A percentile compares a stretch with the other conserved stretches of the same genome.
These are phyloP conservation scores for Thielaviopsis musarum DNA, from an alignment of 2,329 filamentous ascomycete species.

Conservation along the genomic window DNA sequence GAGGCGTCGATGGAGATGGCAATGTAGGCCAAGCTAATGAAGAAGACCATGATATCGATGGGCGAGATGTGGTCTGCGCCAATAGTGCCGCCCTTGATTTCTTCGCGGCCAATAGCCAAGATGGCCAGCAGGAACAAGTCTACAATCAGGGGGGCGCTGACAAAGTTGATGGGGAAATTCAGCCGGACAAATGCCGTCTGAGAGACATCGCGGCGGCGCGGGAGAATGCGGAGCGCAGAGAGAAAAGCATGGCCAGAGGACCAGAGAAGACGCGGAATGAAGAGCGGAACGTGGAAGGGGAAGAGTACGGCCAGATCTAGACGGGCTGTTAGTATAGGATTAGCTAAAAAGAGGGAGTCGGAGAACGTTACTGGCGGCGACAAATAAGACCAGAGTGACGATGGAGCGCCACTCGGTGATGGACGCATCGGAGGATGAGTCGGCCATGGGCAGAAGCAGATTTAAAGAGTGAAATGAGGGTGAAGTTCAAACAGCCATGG, in stretches of 20 bases:
- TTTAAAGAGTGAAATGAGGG: not conserved
- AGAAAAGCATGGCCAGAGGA: slow-evolving; percentile 25
- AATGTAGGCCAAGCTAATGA: slow-evolving; percentile 58
- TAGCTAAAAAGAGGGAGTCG: not conserved
- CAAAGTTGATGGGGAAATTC: slow-evolving; percentile 48
- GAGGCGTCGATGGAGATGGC: slow-evolving; percentile 65
- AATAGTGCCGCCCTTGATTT: slow-evolving; percentile 52
- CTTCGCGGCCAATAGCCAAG: slow-evolving; percentile 44
- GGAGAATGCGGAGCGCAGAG: slow-evolving; percentile 31
- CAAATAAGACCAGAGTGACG: slow-evolving; percentile 50
- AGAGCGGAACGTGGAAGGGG: slow-evolving; percentile 48
- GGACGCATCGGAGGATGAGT: not conserved
- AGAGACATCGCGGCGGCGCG: slow-evolving; percentile 21
- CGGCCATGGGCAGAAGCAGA: not conserved
- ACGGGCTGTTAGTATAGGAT: slow-evolving; percentile 6
- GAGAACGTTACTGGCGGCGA: slow-evolving; percentile 46
- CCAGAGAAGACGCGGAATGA: slow-evolving; percentile 34
- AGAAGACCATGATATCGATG: slow-evolving; percentile 59
- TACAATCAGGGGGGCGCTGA: slow-evolving; percentile 53
- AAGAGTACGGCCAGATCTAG: slow-evolving; percentile 53
- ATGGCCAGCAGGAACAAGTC: slow-evolving; percentile 58
- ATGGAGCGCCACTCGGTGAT: slow-evolving; percentile 55
- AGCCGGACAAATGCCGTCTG: slow-evolving; percentile 29
- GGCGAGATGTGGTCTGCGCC: slow-evolving; percentile 50
- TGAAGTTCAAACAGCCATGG: not conserved